Conservation (phyloP, 169 alveolate species). For the Babesia ovata region DNA sequence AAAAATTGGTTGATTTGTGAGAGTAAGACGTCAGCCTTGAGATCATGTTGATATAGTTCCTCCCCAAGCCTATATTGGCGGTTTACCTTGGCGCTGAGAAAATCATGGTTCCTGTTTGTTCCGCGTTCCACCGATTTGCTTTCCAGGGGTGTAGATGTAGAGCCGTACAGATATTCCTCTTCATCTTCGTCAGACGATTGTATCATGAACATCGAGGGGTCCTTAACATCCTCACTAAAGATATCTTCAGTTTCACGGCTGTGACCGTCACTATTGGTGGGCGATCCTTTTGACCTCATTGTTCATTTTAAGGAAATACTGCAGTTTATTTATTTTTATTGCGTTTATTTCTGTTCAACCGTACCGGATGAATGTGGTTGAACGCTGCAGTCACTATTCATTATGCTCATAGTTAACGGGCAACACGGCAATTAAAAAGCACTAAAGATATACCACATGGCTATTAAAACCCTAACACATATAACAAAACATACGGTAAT, state of each 20-base stretch:
- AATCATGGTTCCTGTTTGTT: background rate
- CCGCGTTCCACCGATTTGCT: background rate
- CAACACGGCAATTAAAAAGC: too few species aligned
- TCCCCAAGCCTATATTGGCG: conserved; percentile 10
- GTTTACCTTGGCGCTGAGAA: conserved; percentile 10
- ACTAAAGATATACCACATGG: too few species aligned
- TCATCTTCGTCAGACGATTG: conserved; percentile 62
- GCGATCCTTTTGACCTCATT: conserved; percentile 3
- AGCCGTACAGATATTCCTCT: background rate
- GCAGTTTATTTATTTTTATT: too few species aligned
- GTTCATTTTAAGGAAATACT: too few species aligned
- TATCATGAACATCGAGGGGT: conserved; percentile 35
- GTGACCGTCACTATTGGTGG: background rate
- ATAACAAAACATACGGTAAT: too few species aligned
- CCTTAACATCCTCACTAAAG: conserved; percentile 63
- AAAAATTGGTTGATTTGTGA: conserved; percentile 35
- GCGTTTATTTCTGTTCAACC: too few species aligned
- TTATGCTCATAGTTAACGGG: too few species aligned
- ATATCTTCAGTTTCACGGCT: conserved; percentile 28
- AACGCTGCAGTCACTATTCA: too few species aligned
- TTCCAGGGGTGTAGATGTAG: background rate
- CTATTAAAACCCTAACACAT: too few species aligned
- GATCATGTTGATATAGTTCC: conserved; percentile 7
- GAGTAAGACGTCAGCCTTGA: background rate
- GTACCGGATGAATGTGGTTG: too few species aligned